Base-by-base conservation (phyloP, 306 rosid genomes). In the Argentina anserina region DNA sequence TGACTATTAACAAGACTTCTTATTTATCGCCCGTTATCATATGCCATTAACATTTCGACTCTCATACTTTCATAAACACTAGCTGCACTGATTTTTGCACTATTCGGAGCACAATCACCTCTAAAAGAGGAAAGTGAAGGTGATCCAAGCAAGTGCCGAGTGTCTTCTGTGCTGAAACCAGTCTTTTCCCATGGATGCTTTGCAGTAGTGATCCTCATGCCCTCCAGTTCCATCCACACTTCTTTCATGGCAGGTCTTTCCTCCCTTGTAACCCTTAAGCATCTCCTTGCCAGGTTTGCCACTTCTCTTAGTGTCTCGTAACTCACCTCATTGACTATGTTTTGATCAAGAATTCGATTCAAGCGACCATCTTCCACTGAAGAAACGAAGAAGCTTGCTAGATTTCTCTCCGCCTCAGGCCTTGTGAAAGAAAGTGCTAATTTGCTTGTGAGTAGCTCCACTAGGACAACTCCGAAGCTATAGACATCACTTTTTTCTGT, bases 371-470 rank as follows among this genome's bases (percentile, higher is more conserved):
- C 20, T 20, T 67, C 65, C 17, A 23, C 23, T 0, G 67, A 68
- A 66, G 59, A 29, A 23, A 73, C 63, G 28, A 79, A 39, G 23
- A 60, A 79, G 46, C 21, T 40, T 2, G 67, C 79, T 20, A 39
- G 65, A 29, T 47, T 79, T 25, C 75, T 67, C 49, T 66, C 71
- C 29, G 15, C 47, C 20, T 74, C 71, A 0, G 72, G 50, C 47
- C 67, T 46, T 5, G 21, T 26, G 25, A 74, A 60, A n/a, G 70
- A 47, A 1, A 74, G 23, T 15, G 79, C 67, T 39, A 50, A 58
- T 73, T 69, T 74, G 39, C 83, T 77, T 4, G 83, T 79, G 21
- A 79, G 67, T 29, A 79, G 76, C 72, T 79, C 83, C 3, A 62
- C 79, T 2, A 74, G 40, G 29, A 79, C 82, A 40, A 79, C 82